Evolutionary conservation across 1,284 basidiomycete species (phyloP).

Genomic region (Phellinidium pouzarii): DNA sequence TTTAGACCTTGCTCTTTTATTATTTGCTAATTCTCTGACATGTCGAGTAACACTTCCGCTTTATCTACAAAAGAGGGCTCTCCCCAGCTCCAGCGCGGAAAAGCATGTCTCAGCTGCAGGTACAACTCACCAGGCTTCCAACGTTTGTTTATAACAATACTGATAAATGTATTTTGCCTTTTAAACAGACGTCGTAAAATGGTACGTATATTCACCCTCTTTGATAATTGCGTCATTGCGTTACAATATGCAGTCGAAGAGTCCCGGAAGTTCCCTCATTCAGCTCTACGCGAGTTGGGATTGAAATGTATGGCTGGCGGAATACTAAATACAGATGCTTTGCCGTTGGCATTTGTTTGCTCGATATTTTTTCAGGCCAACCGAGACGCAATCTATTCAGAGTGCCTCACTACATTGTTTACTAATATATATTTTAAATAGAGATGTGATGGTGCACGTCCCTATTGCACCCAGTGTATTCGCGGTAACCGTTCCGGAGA

Average conservation of each 20-base stretch:
- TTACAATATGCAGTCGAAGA: too few species aligned
- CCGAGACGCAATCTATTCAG: background rate
- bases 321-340: too few species aligned
- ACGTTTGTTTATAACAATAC: background rate
- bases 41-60: background rate
- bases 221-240: too few species aligned
- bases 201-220: slow-evolving; percentile 22
- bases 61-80: background rate
- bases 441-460: slow-evolving; percentile 37
- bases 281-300: too few species aligned
- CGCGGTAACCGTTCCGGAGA: slow-evolving; percentile 30
- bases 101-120: background rate
- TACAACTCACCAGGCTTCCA: background rate
- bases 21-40: too few species aligned
- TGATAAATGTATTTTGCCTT: background rate
- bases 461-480: slow-evolving; percentile 34
- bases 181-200: slow-evolving; percentile 34
- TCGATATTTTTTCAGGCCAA: too few species aligned
- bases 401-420: background rate
- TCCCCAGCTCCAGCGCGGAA: background rate
- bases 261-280: too few species aligned
- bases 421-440: slow-evolving; percentile 18
- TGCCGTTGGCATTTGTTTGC: too few species aligned
- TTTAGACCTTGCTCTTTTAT: too few species aligned
- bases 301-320: too few species aligned